These are phyloP conservation scores for Alternaria atra DNA, from an alignment of 2,329 filamentous ascomycete genomes.

Conservation along the genomic window DNA sequence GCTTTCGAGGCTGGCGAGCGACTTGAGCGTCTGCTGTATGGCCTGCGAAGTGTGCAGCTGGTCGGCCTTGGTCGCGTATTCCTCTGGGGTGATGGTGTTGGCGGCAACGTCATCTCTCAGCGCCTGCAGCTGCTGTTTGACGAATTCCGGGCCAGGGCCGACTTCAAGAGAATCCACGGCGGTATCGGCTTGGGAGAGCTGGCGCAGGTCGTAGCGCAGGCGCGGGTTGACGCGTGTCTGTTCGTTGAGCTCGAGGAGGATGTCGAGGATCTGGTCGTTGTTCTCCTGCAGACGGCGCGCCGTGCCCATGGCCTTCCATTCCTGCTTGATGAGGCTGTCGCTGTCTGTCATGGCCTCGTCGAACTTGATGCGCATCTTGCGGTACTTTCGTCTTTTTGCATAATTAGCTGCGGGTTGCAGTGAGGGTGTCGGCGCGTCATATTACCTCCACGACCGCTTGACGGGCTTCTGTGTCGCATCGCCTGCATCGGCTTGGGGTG, in stretches of 20 bases:
- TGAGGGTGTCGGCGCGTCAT: conserved; percentile 19
- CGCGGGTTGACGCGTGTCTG: conserved; percentile 78
- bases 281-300: conserved; percentile 86
- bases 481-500: conserved; percentile 18
- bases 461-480: conserved; percentile 41
- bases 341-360: conserved; percentile 81
- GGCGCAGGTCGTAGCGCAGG: conserved; percentile 75
- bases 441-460: conserved; percentile 52
- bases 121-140: conserved; percentile 42
- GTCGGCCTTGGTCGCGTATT: conserved; percentile 39
- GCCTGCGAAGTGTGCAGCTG: conserved; percentile 40
- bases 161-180: conserved; percentile 37
- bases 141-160: conserved; percentile 31
- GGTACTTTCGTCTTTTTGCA: conserved; percentile 79
- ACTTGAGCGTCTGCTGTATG: conserved; percentile 33
- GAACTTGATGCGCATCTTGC: conserved; percentile 84
- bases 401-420: conserved; percentile 11
- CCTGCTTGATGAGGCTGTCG: conserved; percentile 81
- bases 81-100: conserved; percentile 39
- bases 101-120: conserved; percentile 48
- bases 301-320: conserved; percentile 80
- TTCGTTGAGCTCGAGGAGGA: conserved; percentile 89
- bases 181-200: conserved; percentile 48
- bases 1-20: conserved; percentile 53
- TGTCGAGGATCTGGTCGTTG: conserved; percentile 89